phyloP scores from a whole-genome alignment of 306 rosid species.

The Abrus precatorius region DNA sequence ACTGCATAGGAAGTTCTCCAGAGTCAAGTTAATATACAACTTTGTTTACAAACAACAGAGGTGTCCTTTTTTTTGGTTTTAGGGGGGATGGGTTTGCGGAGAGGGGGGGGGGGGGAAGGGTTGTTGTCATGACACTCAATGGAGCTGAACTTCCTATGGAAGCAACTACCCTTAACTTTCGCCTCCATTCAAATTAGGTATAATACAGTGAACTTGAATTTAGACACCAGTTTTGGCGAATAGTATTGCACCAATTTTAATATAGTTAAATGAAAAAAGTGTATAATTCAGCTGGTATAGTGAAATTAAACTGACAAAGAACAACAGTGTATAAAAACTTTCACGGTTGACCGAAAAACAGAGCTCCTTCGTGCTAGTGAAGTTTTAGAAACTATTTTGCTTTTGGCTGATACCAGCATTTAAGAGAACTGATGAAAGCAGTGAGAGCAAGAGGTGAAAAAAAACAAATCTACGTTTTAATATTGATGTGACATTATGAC shows the following conservation, averaged over 20 bases:
- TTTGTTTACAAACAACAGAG: slow-evolving; percentile 18
- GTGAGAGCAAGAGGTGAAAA: slow-evolving; percentile 33
- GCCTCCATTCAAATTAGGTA: neutral
- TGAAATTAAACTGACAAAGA: slow-evolving; percentile 21
- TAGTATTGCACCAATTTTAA: slow-evolving; percentile 1
- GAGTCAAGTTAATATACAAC: neutral
- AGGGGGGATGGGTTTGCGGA: neutral
- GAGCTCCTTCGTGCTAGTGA: neutral
- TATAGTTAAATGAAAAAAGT: neutral
- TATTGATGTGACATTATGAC: neutral
- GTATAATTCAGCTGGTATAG: neutral
- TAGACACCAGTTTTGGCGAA: slow-evolving; percentile 5
- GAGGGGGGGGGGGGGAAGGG: neutral
- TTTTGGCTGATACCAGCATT: neutral
- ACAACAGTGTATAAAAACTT: neutral
- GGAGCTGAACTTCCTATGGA: slow-evolving; percentile 15
- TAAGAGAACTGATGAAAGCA: neutral
- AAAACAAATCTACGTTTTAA: slow-evolving; percentile 12
- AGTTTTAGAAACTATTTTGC: slow-evolving; percentile 10
- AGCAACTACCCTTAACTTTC: slow-evolving; percentile 22
- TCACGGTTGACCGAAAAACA: neutral
- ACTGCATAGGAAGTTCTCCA: slow-evolving; percentile 53
- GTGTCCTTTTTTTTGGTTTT: neutral
- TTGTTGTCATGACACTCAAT: neutral
- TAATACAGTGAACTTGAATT: slow-evolving; percentile 4